A percentile compares a stretch with the other conserved stretches of the same genome.
Conservation (phyloP, 371 early-diverging fungal genomes). For the Chytridium lagenaria region DNA sequence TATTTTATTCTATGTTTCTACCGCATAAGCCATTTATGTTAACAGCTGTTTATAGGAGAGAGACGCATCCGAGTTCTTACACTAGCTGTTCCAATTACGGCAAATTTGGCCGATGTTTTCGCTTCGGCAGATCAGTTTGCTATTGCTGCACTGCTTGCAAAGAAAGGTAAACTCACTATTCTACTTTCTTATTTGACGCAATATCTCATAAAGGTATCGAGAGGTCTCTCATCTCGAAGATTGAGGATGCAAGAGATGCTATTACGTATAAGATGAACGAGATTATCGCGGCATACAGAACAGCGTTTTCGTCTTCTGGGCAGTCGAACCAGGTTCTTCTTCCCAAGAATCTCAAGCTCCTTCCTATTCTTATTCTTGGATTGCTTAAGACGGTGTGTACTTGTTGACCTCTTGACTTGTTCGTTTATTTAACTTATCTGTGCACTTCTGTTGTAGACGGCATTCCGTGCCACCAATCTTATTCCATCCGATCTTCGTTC, state of each 20-base stretch:
- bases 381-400: slow-evolving; percentile 70
- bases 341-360: slow-evolving; percentile 81
- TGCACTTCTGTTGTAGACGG: slow-evolving; percentile 34
- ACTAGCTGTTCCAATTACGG: slow-evolving; percentile 86
- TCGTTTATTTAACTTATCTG: background rate
- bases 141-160: slow-evolving; percentile 78
- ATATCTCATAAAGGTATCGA: slow-evolving; percentile 65
- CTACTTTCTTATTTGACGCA: background rate
- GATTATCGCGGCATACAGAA: slow-evolving; percentile 85
- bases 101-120: slow-evolving; percentile 80
- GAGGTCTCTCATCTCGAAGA: slow-evolving; percentile 79
- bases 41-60: slow-evolving; percentile 70
- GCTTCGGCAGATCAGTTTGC: slow-evolving; percentile 85
- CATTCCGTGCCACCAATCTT: slow-evolving; percentile 46
- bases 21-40: too few species aligned
- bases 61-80: slow-evolving; percentile 97
- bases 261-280: slow-evolving; percentile 86
- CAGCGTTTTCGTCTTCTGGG: slow-evolving; percentile 73
- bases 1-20: slow-evolving; percentile 22
- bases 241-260: slow-evolving; percentile 96
- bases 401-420: background rate
- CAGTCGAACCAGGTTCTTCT: slow-evolving; percentile 83
- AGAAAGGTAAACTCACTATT: slow-evolving; percentile 66
- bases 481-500: slow-evolving; percentile 66
- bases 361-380: slow-evolving; percentile 85